Conservation (phyloP, 2,329 filamentous ascomycete genomes). For the Bipolaris zeicola region DNA sequence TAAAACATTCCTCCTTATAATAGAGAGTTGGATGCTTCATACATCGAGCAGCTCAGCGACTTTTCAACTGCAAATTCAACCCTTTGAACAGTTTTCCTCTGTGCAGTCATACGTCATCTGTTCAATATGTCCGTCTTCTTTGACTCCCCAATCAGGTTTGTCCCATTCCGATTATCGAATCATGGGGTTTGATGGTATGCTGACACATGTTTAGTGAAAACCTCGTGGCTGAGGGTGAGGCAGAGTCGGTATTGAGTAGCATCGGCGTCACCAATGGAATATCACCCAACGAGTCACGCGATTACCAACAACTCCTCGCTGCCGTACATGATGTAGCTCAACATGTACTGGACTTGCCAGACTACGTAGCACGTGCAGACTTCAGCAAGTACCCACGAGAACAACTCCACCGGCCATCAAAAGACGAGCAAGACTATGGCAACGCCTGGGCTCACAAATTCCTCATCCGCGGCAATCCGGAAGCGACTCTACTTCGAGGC, state of each 20-base stretch:
- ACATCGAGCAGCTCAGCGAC: not conserved
- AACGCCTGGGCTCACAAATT: conserved; percentile 60
- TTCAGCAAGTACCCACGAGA: conserved; percentile 53
- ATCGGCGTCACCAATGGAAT: conserved; percentile 37
- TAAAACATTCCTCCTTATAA: conserved; percentile 9
- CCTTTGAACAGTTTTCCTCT: not conserved
- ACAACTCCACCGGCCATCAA: conserved; percentile 49
- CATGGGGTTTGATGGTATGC: not conserved
- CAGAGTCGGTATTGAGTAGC: conserved; percentile 25
- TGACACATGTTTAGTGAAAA: conserved; percentile 24
- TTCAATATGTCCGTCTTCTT: conserved; percentile 37
- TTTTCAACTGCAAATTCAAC: not conserved
- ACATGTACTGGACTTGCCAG: conserved; percentile 51
- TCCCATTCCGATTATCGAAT: not conserved
- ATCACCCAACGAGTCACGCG: conserved; percentile 47
- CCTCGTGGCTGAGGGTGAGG: conserved; percentile 30
- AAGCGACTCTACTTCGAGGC: conserved; percentile 32
- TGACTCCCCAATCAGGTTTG: conserved; percentile 33
- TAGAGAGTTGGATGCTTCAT: not conserved
- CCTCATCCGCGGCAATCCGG: conserved; percentile 48
- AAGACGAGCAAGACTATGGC: conserved; percentile 46
- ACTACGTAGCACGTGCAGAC: conserved; percentile 55
- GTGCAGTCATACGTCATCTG: not conserved
- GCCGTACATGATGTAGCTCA: conserved; percentile 60
- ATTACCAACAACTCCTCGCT: conserved; percentile 57